phyloP scores from a whole-genome alignment of 176 grass and related monocot species.

The Aegilops longissima region DNA sequence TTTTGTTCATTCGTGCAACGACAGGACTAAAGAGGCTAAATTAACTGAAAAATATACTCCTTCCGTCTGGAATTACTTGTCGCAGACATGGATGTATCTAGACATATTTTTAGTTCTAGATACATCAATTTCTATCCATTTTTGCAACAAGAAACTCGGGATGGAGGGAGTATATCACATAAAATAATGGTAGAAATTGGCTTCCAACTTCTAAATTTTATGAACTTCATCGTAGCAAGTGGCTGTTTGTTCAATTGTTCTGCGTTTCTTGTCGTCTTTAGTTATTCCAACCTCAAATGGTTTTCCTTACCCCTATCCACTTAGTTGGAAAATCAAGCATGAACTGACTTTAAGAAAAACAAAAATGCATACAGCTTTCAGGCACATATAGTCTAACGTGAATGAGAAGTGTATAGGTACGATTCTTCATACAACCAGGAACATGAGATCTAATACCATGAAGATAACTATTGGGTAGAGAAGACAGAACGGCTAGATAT shows the following conservation, averaged over 20 bases:
- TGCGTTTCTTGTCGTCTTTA: background rate
- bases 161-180: background rate
- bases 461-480: constrained; percentile 1
- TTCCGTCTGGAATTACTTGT: no score
- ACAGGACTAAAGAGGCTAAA: background rate
- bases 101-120: no score
- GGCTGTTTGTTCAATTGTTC: background rate
- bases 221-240: background rate
- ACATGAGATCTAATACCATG: background rate
- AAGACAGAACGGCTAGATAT: background rate
- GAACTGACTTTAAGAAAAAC: background rate
- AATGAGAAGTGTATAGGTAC: background rate
- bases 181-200: background rate
- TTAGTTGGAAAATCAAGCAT: constrained; percentile 6
- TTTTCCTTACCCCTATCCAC: background rate
- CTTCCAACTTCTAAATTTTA: background rate
- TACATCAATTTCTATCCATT: no score
- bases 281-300: background rate
- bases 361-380: constrained; percentile 3
- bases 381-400: background rate
- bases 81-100: no score
- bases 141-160: no score
- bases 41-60: background rate
- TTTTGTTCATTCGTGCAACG: background rate
- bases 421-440: constrained; percentile 12